These are phyloP conservation scores for Tuber brumale DNA, from an alignment of 495 filamentous ascomycete genomes.

Conservation along the genomic window DNA sequence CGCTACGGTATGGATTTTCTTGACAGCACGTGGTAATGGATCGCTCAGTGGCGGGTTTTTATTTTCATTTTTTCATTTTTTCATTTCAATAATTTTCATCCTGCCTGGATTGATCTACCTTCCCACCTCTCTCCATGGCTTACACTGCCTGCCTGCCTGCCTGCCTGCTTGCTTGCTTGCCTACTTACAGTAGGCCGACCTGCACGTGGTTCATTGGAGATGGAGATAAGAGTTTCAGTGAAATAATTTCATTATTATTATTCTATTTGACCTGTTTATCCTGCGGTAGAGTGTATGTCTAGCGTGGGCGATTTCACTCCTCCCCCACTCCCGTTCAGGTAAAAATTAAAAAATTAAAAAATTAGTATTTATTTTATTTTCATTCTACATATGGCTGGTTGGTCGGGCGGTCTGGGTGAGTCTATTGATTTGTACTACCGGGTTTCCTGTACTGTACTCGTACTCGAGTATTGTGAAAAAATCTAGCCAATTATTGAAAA, in stretches of 20 bases:
- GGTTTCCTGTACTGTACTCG: not conserved
- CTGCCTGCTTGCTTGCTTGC: not conserved
- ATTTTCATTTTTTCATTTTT: not conserved
- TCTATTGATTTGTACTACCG: not conserved
- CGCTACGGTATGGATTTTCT: not conserved
- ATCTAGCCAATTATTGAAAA: not conserved
- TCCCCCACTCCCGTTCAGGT: not conserved
- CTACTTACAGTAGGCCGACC: not conserved
- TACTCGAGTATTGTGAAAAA: not conserved
- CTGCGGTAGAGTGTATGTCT: not conserved
- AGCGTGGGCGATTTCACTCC: not conserved
- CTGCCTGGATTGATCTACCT: not conserved
- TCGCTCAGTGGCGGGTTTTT: not conserved
- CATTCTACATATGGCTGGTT: not conserved
- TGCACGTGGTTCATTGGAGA: conserved; percentile 3
- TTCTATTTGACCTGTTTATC: not conserved
- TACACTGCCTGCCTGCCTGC: not conserved
- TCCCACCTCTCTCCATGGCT: not conserved
- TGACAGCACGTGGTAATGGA: conserved; percentile 2
- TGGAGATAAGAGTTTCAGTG: not conserved
- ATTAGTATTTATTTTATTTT: not conserved
- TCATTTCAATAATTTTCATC: not conserved
- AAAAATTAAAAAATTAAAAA: not conserved
- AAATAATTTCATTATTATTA: not conserved
- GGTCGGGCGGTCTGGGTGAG: not conserved